phyloP scores from a whole-genome alignment of 495 filamentous ascomycete species.

The Penicillium samsonianum region DNA sequence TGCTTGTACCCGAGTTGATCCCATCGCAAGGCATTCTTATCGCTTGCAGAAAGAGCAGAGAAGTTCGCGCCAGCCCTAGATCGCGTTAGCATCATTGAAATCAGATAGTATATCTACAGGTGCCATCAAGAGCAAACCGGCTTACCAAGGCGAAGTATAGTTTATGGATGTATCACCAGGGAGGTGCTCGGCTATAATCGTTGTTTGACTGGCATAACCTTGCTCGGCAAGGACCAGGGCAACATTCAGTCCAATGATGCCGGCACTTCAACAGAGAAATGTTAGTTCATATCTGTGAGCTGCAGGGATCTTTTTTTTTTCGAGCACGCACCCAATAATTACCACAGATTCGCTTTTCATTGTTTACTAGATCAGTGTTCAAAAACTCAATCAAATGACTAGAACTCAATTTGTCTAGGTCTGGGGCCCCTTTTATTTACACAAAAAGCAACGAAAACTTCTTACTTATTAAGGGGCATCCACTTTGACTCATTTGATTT shows the following conservation, averaged over 20 bases:
- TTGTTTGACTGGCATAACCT: constrained; percentile 28
- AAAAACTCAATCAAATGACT: not conserved
- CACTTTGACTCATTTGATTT: not conserved
- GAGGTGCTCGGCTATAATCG: constrained; percentile 34
- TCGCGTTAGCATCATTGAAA: not conserved
- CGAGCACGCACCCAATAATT: constrained; percentile 18
- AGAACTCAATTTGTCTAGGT: not conserved
- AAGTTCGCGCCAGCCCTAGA: constrained; percentile 37
- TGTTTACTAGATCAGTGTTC: not conserved
- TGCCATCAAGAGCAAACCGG: not conserved
- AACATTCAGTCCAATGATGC: constrained; percentile 36
- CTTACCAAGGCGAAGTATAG: constrained; percentile 40
- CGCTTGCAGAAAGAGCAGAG: constrained; percentile 35
- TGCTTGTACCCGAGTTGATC: constrained; percentile 31
- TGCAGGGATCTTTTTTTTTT: not conserved
- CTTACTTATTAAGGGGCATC: not conserved
- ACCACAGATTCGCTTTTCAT: constrained; percentile 23
- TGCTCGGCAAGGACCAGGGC: constrained; percentile 31
- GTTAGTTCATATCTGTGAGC: not conserved
- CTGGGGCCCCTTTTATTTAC: not conserved
- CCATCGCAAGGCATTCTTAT: constrained; percentile 35
- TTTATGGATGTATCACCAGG: constrained; percentile 29
- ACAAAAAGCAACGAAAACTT: not conserved
- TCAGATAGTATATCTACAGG: not conserved
- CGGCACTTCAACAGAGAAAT: constrained; percentile 20